These are phyloP conservation scores for Tolypocladium tundrense DNA, from an alignment of 2,329 filamentous ascomycete genomes.

Conservation along the genomic window DNA sequence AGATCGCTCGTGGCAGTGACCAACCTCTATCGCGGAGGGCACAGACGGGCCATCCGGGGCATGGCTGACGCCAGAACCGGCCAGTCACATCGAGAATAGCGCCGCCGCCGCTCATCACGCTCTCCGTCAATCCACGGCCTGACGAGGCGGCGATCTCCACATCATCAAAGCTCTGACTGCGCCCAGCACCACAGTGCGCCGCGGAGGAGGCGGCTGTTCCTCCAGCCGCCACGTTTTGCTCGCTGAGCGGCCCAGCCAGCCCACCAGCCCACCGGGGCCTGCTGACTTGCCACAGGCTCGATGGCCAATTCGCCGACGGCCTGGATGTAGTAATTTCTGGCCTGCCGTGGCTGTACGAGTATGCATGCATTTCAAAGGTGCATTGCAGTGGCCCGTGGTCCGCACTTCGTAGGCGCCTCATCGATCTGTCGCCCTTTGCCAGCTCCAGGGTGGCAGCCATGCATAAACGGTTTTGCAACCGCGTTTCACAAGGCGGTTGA, in stretches of 20 bases:
- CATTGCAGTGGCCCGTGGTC: background rate
- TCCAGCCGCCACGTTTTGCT: background rate
- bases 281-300: background rate
- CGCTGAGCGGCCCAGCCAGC: background rate
- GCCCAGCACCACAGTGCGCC: background rate
- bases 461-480: background rate
- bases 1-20: background rate
- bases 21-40: background rate
- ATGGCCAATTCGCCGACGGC: background rate
- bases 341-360: background rate
- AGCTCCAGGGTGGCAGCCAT: background rate
- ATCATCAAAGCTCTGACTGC: background rate
- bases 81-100: conserved; percentile 1
- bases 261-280: background rate
- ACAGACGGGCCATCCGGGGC: background rate
- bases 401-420: background rate
- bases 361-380: background rate
- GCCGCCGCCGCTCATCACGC: background rate
- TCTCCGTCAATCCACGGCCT: background rate
- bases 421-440: background rate
- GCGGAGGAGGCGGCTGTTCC: background rate
- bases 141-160: background rate
- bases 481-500: background rate
- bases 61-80: conserved; percentile 1
- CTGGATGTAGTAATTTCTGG: background rate